These are phyloP conservation scores for Talaromyces sp. DNA, from an alignment of 2,329 filamentous ascomycete genomes.

Conservation along the genomic window DNA sequence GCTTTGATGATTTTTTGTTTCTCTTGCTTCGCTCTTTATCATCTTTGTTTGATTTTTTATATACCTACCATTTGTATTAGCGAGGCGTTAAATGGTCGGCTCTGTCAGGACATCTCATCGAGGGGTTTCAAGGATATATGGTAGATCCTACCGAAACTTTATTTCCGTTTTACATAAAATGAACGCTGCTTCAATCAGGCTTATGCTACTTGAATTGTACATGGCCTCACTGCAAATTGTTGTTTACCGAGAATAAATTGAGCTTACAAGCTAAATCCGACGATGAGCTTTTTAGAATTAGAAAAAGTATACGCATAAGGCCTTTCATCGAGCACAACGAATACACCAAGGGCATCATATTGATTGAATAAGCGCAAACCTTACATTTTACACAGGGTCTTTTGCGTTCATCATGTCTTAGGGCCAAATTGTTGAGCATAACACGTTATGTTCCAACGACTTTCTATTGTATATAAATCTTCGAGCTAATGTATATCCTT, in stretches of 20 bases:
- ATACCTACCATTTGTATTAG: conserved; percentile 5
- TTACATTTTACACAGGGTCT: no score
- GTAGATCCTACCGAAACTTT: background rate
- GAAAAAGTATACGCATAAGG: background rate
- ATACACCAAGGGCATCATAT: no score
- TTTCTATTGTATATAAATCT: no score
- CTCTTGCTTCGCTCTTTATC: background rate
- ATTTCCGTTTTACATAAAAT: background rate
- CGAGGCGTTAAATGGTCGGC: conserved; percentile 12
- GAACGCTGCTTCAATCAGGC: background rate
- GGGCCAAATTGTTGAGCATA: no score
- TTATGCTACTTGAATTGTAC: background rate
- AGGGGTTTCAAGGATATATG: background rate
- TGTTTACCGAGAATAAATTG: background rate
- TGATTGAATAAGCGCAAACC: no score
- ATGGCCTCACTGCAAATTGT: background rate
- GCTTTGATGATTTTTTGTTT: background rate
- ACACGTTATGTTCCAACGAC: no score
- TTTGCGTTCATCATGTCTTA: no score
- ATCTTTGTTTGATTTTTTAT: background rate
- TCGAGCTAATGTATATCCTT: no score
- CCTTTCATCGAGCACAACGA: no score
- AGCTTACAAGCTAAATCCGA: background rate
- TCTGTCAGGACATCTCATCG: background rate
- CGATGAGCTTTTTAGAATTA: background rate